Base-by-base conservation (phyloP, 345 rosid genomes). In the Mangifera indica region DNA sequence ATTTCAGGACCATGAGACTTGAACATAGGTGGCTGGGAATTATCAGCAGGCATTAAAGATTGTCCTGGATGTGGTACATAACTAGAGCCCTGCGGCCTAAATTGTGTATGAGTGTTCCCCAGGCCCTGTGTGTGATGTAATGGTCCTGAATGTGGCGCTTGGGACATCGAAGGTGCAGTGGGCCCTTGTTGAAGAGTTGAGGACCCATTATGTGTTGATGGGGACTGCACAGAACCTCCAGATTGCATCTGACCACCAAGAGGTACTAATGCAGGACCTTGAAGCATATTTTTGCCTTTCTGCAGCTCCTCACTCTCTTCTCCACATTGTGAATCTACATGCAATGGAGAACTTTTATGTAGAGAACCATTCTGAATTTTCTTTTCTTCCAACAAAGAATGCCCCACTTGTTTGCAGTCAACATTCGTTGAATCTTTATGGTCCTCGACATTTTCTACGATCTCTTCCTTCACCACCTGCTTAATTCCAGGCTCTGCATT, bases 181-280 rank as follows among this genome's bases (percentile, higher is more conserved):
- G 84, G 80, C 72, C 78, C 74, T 76, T 78, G 87, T 51, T 82
- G 88, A 55, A 68, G 70, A 61, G 46, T 63, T 67, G 81, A 72
- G 37, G 80, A 72, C 20, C 80, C 86, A 32, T 60, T 42, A 51
- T 71, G 70, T 32, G 56, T 65, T 48, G 61, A 70, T 14, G 69
- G 61, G 25, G 81, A 67, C 67, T 63, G 80, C 66, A 55, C 17
- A 32, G 62, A 71, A 66, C 74, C 37, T 21, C 69, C 79, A 48
- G 70, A 55, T 57, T 77, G 79, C 45, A 68, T 21, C 69, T 83
- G 85, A 75, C 77, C 69, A 57, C 72, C 46, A 37, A 70, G 45
- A 76, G 75, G 79, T 62, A 68, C 72, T 13, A 61, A 76, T 63
- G 78, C 77, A 69, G 69, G 79, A 69, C 73, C 72, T 53, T 78